A percentile compares a stretch with the other conserved stretches of the same genome.
phyloP scores from a whole-genome alignment of 2,329 filamentous ascomycete species.

The Penicillium verrucosum region DNA sequence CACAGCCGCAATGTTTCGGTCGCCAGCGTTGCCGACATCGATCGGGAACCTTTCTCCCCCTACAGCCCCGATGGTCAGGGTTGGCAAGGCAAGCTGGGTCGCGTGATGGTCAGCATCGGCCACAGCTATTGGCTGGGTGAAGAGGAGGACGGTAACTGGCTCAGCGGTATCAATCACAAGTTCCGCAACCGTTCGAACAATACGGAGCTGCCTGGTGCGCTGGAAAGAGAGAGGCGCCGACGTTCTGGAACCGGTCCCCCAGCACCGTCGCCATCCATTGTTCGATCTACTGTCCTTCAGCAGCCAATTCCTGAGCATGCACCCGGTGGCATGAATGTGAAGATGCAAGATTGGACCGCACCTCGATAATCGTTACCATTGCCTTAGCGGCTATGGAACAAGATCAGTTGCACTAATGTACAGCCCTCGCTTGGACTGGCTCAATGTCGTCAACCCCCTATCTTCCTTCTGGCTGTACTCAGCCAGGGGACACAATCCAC shows the following conservation, averaged over 20 bases:
- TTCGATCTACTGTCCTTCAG: constrained; percentile 36
- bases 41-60: constrained; percentile 66
- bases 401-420: background rate
- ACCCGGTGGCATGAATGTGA: constrained; percentile 30
- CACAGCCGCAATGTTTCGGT: constrained; percentile 46
- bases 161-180: constrained; percentile 59
- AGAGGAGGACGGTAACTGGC: constrained; percentile 65
- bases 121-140: constrained; percentile 76
- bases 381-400: background rate
- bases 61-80: constrained; percentile 72
- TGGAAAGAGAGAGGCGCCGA: constrained; percentile 59
- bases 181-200: constrained; percentile 52
- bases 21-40: constrained; percentile 46
- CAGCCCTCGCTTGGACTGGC: background rate
- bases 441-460: background rate
- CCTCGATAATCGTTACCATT: constrained; percentile 19
- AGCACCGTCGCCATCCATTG: constrained; percentile 36
- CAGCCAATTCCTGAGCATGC: constrained; percentile 32
- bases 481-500: constrained; percentile 8
- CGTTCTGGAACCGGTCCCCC: constrained; percentile 60
- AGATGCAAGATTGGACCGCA: constrained; percentile 39
- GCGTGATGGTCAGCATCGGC: constrained; percentile 71
- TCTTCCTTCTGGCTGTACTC: background rate
- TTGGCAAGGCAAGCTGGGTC: constrained; percentile 74
- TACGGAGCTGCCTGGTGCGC: constrained; percentile 41